phyloP scores from a whole-genome alignment of 306 rosid genomes.

The Abrus pulchellus region DNA sequence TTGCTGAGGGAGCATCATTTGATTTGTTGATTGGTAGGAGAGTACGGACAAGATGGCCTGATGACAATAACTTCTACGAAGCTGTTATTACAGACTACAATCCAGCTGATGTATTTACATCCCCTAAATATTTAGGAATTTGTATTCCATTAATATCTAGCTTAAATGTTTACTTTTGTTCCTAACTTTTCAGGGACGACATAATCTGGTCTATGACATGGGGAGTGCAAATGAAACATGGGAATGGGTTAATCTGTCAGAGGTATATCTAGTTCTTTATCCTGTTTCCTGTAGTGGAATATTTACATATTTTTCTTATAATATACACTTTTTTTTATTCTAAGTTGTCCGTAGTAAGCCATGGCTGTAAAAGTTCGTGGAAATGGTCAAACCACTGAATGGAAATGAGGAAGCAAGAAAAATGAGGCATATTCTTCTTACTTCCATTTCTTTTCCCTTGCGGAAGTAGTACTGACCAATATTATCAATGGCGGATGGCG shows the following conservation, averaged over 20 bases:
- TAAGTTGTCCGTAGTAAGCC: neutral
- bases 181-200: constrained; percentile 74
- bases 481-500: too few relatives aligned
- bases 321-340: neutral
- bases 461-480: too few relatives aligned
- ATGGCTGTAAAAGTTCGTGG: neutral
- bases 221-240: constrained; percentile 80
- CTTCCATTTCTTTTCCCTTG: neutral
- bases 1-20: constrained; percentile 67
- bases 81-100: constrained; percentile 87
- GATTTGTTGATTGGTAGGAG: constrained; percentile 80
- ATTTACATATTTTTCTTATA: constrained; percentile 29
- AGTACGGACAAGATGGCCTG: constrained; percentile 97
- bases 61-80: constrained; percentile 94
- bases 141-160: constrained; percentile 36
- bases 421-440: neutral
- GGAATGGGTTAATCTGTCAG: constrained; percentile 94
- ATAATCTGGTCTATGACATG: constrained; percentile 85
- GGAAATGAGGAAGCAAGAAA: constrained; percentile 4
- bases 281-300: constrained; percentile 26
- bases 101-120: constrained; percentile 66
- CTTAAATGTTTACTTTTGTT: constrained; percentile 30
- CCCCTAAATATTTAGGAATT: constrained; percentile 32
- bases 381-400: constrained; percentile 16
- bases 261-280: constrained; percentile 67